phyloP scores from a whole-genome alignment of 768 basidiomycete species.

The Epithele typhae region DNA sequence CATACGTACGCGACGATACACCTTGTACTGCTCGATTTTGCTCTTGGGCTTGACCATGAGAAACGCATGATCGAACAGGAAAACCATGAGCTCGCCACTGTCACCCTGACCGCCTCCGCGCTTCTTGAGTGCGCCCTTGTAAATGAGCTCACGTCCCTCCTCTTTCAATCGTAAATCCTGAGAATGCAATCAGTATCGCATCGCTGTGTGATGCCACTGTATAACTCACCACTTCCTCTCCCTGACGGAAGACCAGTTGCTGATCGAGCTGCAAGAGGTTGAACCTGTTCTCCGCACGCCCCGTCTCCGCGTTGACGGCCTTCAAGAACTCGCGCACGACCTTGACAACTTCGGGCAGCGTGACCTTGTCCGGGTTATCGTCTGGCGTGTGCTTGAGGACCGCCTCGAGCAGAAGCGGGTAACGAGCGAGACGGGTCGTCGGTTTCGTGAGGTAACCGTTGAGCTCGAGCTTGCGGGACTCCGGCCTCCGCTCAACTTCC shows the following conservation, averaged over 20 bases:
- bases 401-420: constrained; percentile 89
- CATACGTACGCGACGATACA: constrained; percentile 77
- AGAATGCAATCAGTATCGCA: background rate
- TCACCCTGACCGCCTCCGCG: constrained; percentile 66
- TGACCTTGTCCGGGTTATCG: constrained; percentile 80
- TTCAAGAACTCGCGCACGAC: constrained; percentile 78
- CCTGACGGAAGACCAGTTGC: constrained; percentile 84
- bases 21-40: constrained; percentile 88
- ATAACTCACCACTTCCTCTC: constrained; percentile 83
- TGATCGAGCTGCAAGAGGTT: constrained; percentile 91
- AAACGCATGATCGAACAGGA: constrained; percentile 95
- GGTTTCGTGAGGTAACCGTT: constrained; percentile 99
- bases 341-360: constrained; percentile 70
- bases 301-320: constrained; percentile 90
- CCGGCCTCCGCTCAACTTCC: constrained; percentile 88
- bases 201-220: background rate
- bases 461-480: constrained; percentile 93
- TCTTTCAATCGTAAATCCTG: constrained; percentile 86
- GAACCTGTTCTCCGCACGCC: constrained; percentile 94
- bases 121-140: constrained; percentile 87
- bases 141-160: constrained; percentile 85
- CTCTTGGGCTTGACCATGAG: constrained; percentile 92
- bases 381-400: constrained; percentile 90
- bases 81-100: constrained; percentile 88
- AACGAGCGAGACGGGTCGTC: constrained; percentile 94